Evolutionary conservation across 1,139 yeast species (phyloP).

Genomic region (Taiozyma sp.): DNA sequence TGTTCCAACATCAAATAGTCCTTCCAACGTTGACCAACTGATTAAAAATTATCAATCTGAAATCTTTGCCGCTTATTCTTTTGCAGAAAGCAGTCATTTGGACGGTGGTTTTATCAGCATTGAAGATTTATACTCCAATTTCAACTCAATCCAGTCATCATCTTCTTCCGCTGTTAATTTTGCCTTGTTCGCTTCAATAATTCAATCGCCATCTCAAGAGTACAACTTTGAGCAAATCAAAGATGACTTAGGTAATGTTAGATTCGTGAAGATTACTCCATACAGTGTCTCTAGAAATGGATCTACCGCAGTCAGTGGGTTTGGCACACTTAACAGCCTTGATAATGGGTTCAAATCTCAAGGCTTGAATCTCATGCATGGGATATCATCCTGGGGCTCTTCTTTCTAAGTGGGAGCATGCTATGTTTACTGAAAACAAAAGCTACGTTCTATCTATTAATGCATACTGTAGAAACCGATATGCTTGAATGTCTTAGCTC

Average conservation of each 20-base stretch:
- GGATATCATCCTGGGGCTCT: neutral
- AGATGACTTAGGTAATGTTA: constrained; percentile 3
- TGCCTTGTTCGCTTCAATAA: constrained; percentile 4
- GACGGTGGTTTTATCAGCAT: constrained; percentile 8
- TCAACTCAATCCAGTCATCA: constrained; percentile 3
- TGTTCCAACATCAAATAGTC: neutral
- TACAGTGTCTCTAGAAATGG: neutral
- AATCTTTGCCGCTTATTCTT: constrained; percentile 9
- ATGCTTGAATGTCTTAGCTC: neutral
- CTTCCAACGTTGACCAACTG: constrained; percentile 2
- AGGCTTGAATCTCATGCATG: neutral
- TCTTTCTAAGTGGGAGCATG: neutral
- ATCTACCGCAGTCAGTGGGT: neutral
- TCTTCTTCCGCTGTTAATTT: constrained; percentile 2
- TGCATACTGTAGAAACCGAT: neutral
- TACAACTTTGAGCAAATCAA: constrained; percentile 1
- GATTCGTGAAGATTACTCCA: constrained; percentile 6
- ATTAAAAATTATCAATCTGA: constrained; percentile 7
- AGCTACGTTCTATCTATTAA: neutral
- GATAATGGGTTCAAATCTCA: neutral
- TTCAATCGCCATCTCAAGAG: constrained; percentile 5
- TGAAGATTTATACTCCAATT: constrained; percentile 4
- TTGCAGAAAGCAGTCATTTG: constrained; percentile 2
- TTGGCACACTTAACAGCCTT: constrained; percentile 1
- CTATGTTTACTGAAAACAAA: neutral